phyloP scores from a whole-genome alignment of 2,329 filamentous ascomycete species.

The Mollisia scopiformis region DNA sequence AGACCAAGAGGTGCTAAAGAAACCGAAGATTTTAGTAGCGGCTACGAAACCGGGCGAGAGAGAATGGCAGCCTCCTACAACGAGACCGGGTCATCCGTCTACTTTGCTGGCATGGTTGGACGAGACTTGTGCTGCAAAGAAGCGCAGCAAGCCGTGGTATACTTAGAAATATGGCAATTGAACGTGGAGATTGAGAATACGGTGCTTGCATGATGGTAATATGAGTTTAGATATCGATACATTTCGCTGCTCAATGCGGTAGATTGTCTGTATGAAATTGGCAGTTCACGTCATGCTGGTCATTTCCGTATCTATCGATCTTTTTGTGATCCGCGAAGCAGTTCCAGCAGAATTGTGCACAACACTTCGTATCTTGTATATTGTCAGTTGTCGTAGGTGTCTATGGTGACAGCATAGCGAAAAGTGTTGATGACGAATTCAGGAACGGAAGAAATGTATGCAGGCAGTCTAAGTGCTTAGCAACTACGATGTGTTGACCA shows the following conservation, averaged over 20 bases:
- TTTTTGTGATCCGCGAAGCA: slow-evolving; percentile 18
- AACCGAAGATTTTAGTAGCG: slow-evolving; percentile 12
- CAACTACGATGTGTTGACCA: slow-evolving; percentile 9
- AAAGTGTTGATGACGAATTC: neutral
- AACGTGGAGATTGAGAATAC: too few relatives aligned
- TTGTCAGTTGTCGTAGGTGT: too few relatives aligned
- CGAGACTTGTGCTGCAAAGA: too few relatives aligned
- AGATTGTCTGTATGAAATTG: slow-evolving; percentile 19
- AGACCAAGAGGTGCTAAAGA: slow-evolving; percentile 10
- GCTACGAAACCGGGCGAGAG: neutral
- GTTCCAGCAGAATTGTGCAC: slow-evolving; percentile 20
- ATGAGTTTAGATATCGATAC: too few relatives aligned
- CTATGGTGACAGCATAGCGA: too few relatives aligned
- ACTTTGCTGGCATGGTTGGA: slow-evolving; percentile 1
- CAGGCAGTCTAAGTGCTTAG: neutral
- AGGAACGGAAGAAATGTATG: neutral
- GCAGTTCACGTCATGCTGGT: slow-evolving; percentile 13
- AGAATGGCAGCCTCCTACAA: neutral
- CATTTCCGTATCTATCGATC: slow-evolving; percentile 17
- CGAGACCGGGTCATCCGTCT: neutral
- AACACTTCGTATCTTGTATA: slow-evolving; percentile 19
- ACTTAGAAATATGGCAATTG: too few relatives aligned
- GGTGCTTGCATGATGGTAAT: too few relatives aligned
- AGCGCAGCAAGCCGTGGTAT: too few relatives aligned
- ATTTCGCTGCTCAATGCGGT: neutral